Evolutionary conservation across 768 basidiomycete genomes (phyloP).

Genomic region (Candolleomyces aberdarensis): DNA sequence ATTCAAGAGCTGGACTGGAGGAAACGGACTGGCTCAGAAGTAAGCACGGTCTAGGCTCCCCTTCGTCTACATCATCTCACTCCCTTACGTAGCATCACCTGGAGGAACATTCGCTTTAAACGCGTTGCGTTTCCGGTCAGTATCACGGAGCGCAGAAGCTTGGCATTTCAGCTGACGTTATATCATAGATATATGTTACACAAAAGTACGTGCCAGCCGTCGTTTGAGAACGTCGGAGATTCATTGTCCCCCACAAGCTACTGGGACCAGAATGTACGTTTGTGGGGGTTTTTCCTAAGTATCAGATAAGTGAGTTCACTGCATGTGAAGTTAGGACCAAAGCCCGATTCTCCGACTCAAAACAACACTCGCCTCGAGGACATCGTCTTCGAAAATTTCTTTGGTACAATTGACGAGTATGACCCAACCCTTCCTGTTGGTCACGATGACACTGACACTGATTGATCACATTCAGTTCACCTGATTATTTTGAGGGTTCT

Average conservation of each 20-base stretch:
- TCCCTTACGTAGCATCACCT: conserved; percentile 42
- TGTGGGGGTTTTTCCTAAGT: background rate
- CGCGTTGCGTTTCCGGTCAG: conserved; percentile 56
- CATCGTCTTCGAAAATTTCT: conserved; percentile 53
- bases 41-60: conserved; percentile 19
- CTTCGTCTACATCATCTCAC: background rate
- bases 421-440: background rate
- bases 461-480: conserved; percentile 21
- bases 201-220: conserved; percentile 45
- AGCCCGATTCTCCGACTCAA: conserved; percentile 38
- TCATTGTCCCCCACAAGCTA: conserved; percentile 36
- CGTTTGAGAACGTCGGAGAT: background rate
- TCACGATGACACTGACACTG: background rate
- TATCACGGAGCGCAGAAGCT: background rate
- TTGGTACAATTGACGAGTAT: conserved; percentile 49
- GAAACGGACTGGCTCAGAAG: conserved; percentile 57
- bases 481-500: conserved; percentile 50
- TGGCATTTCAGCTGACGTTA: background rate
- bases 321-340: conserved; percentile 32
- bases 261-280: conserved; percentile 54
- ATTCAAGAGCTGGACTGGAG: conserved; percentile 68
- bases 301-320: background rate
- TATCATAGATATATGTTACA: conserved; percentile 51
- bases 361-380: conserved; percentile 58
- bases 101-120: conserved; percentile 51